phyloP scores from a whole-genome alignment of 2,329 filamentous ascomycete species.

The Fusarium sp. region DNA sequence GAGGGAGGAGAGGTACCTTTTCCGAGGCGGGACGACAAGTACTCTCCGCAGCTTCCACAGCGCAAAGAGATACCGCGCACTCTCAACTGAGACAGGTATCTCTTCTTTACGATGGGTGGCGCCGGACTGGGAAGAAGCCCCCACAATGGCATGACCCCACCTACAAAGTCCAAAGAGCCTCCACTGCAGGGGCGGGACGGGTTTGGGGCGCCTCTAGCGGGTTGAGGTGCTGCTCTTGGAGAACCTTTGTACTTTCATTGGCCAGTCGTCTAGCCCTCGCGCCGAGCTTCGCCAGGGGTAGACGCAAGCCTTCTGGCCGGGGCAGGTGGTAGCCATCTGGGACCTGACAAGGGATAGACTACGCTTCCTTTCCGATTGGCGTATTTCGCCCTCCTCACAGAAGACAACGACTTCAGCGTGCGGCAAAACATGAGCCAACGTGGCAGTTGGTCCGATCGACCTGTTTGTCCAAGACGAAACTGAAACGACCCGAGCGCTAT shows the following conservation, averaged over 20 bases:
- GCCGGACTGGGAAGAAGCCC: constrained; percentile 9
- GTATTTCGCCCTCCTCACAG: background rate
- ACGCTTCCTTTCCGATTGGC: constrained; percentile 34
- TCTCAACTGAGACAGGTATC: constrained; percentile 16
- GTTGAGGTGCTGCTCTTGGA: constrained; percentile 32
- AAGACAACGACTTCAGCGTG: constrained; percentile 16
- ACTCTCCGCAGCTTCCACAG: background rate
- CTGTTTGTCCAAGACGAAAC: constrained; percentile 18
- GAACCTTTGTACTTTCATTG: constrained; percentile 16
- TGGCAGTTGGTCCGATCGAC: constrained; percentile 35
- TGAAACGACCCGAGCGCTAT: constrained; percentile 38
- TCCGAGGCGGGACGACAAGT: constrained; percentile 10
- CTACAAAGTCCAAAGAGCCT: constrained; percentile 22
- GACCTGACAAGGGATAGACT: background rate
- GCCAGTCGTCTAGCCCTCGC: constrained; percentile 26
- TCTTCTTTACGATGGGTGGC: constrained; percentile 7
- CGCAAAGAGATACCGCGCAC: constrained; percentile 7
- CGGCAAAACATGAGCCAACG: constrained; percentile 37
- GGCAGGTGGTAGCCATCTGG: background rate
- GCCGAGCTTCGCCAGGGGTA: constrained; percentile 11
- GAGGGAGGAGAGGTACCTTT: constrained; percentile 19
- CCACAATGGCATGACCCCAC: constrained; percentile 1
- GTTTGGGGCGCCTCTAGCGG: constrained; percentile 36
- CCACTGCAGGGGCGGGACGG: constrained; percentile 41
- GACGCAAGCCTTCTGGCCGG: constrained; percentile 23